Percentiles rank a stretch among this genome's conserved stretches.
phyloP scores from a whole-genome alignment of 208 protist genomes.

The Balamuthia mandrillaris region DNA sequence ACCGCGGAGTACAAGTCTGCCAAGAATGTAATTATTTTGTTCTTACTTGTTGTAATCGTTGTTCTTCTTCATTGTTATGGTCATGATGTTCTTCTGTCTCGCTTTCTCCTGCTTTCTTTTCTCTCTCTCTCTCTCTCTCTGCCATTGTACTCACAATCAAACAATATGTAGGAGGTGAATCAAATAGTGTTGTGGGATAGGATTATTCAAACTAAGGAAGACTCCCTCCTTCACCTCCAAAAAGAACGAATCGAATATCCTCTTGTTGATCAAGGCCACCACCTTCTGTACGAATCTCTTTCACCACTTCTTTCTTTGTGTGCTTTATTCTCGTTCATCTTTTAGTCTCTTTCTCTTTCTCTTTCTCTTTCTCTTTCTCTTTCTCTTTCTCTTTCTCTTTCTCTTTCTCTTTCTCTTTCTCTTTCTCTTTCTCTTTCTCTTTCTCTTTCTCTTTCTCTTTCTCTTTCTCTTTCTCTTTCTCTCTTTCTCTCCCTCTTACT shows the following conservation, averaged over 20 bases:
- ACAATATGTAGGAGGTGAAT: no score
- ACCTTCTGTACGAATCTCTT: background rate
- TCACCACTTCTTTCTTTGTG: background rate
- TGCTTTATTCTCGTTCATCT: no score
- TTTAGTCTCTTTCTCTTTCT: background rate
- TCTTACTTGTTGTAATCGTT: no score
- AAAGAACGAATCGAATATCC: background rate
- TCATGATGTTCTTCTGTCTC: no score
- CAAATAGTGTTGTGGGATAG: slow-evolving; percentile 4
- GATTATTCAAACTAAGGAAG: background rate
- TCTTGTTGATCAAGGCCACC: slow-evolving; percentile 11
- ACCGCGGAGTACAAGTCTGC: background rate
- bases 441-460: background rate
- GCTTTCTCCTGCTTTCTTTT: no score
- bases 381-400: background rate
- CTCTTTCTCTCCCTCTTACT: background rate
- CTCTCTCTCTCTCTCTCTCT: no score
- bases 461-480: background rate
- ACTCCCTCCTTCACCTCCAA: background rate
- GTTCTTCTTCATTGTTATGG: no score
- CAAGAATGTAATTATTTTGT: background rate
- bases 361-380: background rate
- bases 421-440: background rate
- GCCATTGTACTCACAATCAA: no score
- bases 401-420: background rate